Base-by-base conservation (phyloP, 176 grass and related monocot genomes). In the Aegilops bicornis region DNA sequence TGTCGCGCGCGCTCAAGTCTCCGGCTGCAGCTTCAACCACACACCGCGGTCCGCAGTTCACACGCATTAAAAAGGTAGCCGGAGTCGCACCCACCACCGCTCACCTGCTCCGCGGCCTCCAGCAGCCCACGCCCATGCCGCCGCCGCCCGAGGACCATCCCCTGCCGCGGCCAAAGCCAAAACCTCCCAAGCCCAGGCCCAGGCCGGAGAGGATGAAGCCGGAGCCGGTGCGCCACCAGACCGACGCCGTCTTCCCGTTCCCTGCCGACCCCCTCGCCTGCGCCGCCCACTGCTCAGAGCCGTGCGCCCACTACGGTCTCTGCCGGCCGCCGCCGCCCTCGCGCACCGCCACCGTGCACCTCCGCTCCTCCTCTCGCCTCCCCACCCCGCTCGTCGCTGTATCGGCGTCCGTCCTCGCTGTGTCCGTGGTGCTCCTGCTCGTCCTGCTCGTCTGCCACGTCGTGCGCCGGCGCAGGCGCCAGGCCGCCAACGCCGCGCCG, bases 371-470 rank as follows among this genome's bases (percentile, higher is more conserved):
- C 25, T 36, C 76, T 42, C 87, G 64, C 10, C 88, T 85, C 0
- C 92, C 90, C 0, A 87, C 79, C 1, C 85, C 88, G 36, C 85
- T 88, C 58, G 71, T 96, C 59, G 87, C 84, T 39, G 42, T 94
- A 2, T 89, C 89, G 29, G 86, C 87, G 12, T 69, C 92, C 20
- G 58, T 90, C 1, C 89, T 94, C 42, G 65, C 60, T 47, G 22
- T 85, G 23, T 78, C 84, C 19, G 89, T 86, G 4, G 0, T 88
- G 0, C 89, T 92, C 35, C 81, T 91, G 3, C 7, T 97, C 79
- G 45, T 85, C 29, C 47, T 90, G 6, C 70, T 87, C 76, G 72
- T 86, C n/a, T 77, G 66, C 75, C 56, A 47, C 22, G 24, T 82
- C 10, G 17, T 83, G 9, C 64, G 11, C 0, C 79, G 66, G 8